Evolutionary conservation across 441 rosid genomes (phyloP).

Genomic region (Eutrema salsugineum): DNA sequence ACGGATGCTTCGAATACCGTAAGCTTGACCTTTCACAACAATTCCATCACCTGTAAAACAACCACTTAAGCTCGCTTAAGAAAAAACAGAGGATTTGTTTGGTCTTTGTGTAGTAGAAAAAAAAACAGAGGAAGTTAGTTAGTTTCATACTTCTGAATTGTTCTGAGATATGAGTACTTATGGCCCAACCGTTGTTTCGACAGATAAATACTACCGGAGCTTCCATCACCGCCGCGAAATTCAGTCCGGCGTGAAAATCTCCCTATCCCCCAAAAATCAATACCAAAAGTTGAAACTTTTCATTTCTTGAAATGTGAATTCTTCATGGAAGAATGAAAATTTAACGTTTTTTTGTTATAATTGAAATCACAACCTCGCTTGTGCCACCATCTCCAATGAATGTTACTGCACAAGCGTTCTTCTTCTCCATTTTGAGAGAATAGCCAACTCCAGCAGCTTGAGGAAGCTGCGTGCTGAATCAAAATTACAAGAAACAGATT

Average conservation of each 20-base stretch:
- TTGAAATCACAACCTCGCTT: conserved; percentile 50
- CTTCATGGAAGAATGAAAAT: not conserved
- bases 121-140: conserved; percentile 5
- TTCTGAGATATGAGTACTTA: conserved; percentile 64
- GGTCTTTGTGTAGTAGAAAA: not conserved
- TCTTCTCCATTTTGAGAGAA: conserved; percentile 69
- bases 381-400: conserved; percentile 69
- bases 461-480: conserved; percentile 64
- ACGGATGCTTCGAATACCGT: conserved; percentile 71
- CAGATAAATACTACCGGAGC: conserved; percentile 70
- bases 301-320: not conserved
- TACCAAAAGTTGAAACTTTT: not conserved
- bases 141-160: conserved; percentile 61
- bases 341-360: not conserved
- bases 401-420: conserved; percentile 59
- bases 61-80: not conserved
- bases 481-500: not conserved
- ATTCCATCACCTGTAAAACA: conserved; percentile 63
- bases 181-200: conserved; percentile 89
- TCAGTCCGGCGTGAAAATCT: conserved; percentile 83
- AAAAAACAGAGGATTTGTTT: conserved; percentile 9
- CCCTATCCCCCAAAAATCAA: conserved; percentile 41
- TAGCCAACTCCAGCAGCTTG: conserved; percentile 83
- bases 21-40: conserved; percentile 68
- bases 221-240: conserved; percentile 77